Evolutionary conservation across 2,329 filamentous ascomycete genomes (phyloP), one percentile per base, ranked within the genome.

Genomic region (Aspergillus sp.): DNA sequence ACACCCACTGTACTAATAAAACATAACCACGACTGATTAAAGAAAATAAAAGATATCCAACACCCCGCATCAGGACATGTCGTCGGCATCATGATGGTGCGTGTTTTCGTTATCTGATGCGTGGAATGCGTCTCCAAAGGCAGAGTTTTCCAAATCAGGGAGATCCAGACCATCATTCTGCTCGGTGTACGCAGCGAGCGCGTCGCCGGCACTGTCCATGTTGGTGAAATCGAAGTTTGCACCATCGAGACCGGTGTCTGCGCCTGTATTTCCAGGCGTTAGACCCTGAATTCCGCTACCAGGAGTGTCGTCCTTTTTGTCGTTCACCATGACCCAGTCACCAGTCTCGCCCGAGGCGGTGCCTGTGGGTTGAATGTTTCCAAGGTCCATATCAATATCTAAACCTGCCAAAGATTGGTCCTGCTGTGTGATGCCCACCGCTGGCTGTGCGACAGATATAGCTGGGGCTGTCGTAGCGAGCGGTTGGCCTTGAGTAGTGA

Each of bases 41-140:
- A 50, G 24, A 18, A 58, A 49, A 56, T 53, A 45, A 56, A 39
- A 48, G 11, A 32, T 44, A 55, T 36, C 53, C 47, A 47, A 17
- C 24, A 17, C 30, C 42, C 36, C 44, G 34, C 20, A 38, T 58
- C 55, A 76, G 30, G 74, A 68, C 64, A 77, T 76, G 18, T 77
- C 74, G 48, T 76, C 74, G 4, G 69, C 68, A 45, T 77, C 74
- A 41, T 69, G 73, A 56, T 74, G 68, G 58, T 76, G 71, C n/a
- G 65, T 71, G 59, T 73, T 68, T 55, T 78, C 74, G 57, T 76
- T 75, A 60, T 82, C 79, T 47, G 80, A 80, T 15, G 78, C 79
- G 62, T 92, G 89, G 74, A 93, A 91, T 0, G 90, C 90, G 65
- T 95, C 89, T 3, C 89, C 90, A 76, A 95, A 95, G 1, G 89